Percentiles rank a stretch among this genome's conserved stretches.
phyloP scores from a whole-genome alignment of 2,329 filamentous ascomycete genomes.

The Epichloe amarillans region DNA sequence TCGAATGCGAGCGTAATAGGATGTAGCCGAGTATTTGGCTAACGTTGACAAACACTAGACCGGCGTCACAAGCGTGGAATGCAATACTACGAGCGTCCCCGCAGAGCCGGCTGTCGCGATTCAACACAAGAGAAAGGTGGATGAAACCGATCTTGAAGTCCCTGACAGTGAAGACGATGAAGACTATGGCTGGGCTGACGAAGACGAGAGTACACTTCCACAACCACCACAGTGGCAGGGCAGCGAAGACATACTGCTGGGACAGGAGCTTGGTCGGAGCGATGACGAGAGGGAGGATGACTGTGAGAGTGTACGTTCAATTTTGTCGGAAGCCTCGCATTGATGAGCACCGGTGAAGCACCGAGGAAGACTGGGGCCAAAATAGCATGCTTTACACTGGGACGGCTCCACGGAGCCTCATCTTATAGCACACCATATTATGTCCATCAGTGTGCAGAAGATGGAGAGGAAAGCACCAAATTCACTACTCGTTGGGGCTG shows the following conservation, averaged over 20 bases:
- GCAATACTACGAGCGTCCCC: conserved; percentile 22
- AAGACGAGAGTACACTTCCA: conserved; percentile 48
- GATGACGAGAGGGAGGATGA: conserved; percentile 17
- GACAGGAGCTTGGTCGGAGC: conserved; percentile 29
- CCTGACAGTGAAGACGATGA: conserved; percentile 53
- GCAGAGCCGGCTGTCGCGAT: conserved; percentile 22
- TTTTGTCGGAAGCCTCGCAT: conserved; percentile 7
- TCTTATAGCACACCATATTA: not conserved
- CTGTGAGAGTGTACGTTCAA: conserved; percentile 1
- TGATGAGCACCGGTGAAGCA: conserved; percentile 11
- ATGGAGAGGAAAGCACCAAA: not conserved
- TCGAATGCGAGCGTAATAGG: not conserved
- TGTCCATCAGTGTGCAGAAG: not conserved
- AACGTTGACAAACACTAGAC: conserved; percentile 18
- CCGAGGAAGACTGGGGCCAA: conserved; percentile 16
- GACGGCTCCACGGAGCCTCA: conserved; percentile 4
- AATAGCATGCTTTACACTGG: conserved; percentile 4
- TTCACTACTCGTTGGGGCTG: not conserved
- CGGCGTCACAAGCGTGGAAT: conserved; percentile 28
- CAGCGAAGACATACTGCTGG: conserved; percentile 48
- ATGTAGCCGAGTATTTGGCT: not conserved
- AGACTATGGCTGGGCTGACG: conserved; percentile 60
- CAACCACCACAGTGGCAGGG: conserved; percentile 54
- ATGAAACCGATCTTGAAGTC: conserved; percentile 44
- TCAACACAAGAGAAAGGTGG: conserved; percentile 49